Conservation (phyloP, 2,329 filamentous ascomycete genomes). For the Camptophora hylomeconis region DNA sequence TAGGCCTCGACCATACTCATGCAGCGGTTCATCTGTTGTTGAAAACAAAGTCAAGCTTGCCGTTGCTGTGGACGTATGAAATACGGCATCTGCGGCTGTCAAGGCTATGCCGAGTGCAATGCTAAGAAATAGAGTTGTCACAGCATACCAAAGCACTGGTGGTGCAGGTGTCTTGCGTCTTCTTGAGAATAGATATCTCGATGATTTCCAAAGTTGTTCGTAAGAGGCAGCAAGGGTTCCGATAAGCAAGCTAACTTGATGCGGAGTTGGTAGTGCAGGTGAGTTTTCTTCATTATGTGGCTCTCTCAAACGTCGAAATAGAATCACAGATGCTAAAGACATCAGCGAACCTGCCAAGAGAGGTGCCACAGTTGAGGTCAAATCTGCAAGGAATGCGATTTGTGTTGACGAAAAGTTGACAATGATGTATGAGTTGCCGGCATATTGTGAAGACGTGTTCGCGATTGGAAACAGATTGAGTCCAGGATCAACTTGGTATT, state of each 20-base stretch:
- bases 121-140: slow-evolving; percentile 8
- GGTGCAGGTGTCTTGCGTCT: slow-evolving; percentile 7
- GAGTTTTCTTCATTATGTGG: slow-evolving; percentile 5
- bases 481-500: slow-evolving; percentile 11
- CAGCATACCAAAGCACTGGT: slow-evolving; percentile 11
- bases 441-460: slow-evolving; percentile 7
- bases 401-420: slow-evolving; percentile 16
- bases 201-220: slow-evolving; percentile 11
- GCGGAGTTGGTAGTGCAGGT: slow-evolving; percentile 13
- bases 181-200: slow-evolving; percentile 8
- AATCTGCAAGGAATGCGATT: slow-evolving; percentile 15
- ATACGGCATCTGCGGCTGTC: slow-evolving; percentile 10
- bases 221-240: slow-evolving; percentile 14
- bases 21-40: too few relatives aligned
- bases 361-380: slow-evolving; percentile 15
- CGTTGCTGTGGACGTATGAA: slow-evolving; percentile 14
- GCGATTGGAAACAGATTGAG: slow-evolving; percentile 6
- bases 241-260: slow-evolving; percentile 16
- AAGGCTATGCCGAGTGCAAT: slow-evolving; percentile 10
- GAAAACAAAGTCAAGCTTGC: too few relatives aligned
- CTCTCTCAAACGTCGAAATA: slow-evolving; percentile 7
- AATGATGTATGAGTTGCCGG: slow-evolving; percentile 8
- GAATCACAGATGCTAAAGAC: slow-evolving; percentile 8
- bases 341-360: slow-evolving; percentile 15
- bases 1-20: slow-evolving; percentile 10